phyloP scores from a whole-genome alignment of 2,329 filamentous ascomycete genomes.

The Clonostachys rosea region DNA sequence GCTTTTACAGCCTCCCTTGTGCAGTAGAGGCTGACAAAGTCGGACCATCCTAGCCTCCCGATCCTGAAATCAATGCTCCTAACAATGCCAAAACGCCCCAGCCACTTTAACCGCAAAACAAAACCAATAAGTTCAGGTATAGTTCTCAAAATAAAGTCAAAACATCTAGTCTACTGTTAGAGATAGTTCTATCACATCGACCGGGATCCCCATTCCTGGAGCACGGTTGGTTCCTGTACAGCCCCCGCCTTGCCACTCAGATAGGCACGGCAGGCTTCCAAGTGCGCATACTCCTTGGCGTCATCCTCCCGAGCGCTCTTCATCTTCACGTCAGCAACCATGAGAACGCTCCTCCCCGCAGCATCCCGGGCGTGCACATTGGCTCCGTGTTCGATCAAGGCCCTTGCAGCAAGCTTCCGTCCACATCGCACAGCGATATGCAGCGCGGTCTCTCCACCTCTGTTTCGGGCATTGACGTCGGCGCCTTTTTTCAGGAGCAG shows the following conservation, averaged over 20 bases:
- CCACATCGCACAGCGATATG: conserved; percentile 49
- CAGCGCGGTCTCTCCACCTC: conserved; percentile 48
- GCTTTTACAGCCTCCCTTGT: too few species aligned
- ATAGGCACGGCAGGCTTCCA: conserved; percentile 39
- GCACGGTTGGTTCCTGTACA: conserved; percentile 22
- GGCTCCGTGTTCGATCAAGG: conserved; percentile 39
- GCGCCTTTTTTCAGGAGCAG: conserved; percentile 35
- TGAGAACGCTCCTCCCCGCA: conserved; percentile 36
- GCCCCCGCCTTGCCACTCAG: conserved; percentile 27
- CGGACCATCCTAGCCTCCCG: too few species aligned
- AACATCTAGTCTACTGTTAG: background rate
- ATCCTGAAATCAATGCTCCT: too few species aligned
- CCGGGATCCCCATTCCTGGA: conserved; percentile 23
- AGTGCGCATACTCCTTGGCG: conserved; percentile 25
- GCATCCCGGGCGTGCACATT: conserved; percentile 41
- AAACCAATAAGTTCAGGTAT: background rate
- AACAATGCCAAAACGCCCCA: too few species aligned
- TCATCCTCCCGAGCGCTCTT: conserved; percentile 15
- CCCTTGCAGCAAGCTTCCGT: conserved; percentile 43
- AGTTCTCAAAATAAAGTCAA: background rate
- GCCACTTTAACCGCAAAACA: background rate
- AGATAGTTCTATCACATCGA: background rate
- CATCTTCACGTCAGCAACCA: conserved; percentile 37
- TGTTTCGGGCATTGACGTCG: conserved; percentile 43
- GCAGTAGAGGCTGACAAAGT: too few species aligned